Conservation (phyloP, 106 monocot genomes). For the Dioscorea dumetorum region DNA sequence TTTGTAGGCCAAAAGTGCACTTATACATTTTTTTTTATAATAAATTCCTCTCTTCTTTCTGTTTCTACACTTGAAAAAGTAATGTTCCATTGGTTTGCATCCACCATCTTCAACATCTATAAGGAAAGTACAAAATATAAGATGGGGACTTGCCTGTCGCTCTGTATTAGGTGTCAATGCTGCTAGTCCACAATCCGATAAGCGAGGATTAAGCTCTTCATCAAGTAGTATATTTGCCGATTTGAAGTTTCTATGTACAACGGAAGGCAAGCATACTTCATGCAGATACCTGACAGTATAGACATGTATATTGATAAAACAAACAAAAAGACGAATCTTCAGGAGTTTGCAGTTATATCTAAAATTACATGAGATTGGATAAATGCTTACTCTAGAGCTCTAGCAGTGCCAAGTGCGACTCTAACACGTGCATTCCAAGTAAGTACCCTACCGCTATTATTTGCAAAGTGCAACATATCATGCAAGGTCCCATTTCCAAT, state of each 20-base stretch:
- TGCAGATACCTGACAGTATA: conserved; percentile 59
- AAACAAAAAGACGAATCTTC: not conserved
- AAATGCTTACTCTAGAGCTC: conserved; percentile 75
- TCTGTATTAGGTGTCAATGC: conserved; percentile 62
- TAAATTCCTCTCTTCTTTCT: no score
- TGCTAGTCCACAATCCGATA: conserved; percentile 75
- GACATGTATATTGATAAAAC: not conserved
- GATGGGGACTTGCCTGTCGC: conserved; percentile 43
- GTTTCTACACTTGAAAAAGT: no score
- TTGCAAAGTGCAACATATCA: conserved; percentile 64
- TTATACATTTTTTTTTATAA: no score
- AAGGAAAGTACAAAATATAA: not conserved
- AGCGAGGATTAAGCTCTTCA: conserved; percentile 67
- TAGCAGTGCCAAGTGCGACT: conserved; percentile 77
- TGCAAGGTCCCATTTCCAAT: conserved; percentile 77
- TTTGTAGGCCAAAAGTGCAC: no score
- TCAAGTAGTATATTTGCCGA: conserved; percentile 71
- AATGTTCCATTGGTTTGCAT: no score
- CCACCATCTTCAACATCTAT: not conserved
- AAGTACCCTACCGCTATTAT: conserved; percentile 43
- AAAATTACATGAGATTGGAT: no score
- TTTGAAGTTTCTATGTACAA: conserved; percentile 71
- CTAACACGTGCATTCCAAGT: conserved; percentile 78
- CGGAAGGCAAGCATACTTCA: conserved; percentile 63
- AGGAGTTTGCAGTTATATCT: no score